phyloP scores from a whole-genome alignment of 2,329 filamentous ascomycete genomes.

The Tolypocladium nubicola region DNA sequence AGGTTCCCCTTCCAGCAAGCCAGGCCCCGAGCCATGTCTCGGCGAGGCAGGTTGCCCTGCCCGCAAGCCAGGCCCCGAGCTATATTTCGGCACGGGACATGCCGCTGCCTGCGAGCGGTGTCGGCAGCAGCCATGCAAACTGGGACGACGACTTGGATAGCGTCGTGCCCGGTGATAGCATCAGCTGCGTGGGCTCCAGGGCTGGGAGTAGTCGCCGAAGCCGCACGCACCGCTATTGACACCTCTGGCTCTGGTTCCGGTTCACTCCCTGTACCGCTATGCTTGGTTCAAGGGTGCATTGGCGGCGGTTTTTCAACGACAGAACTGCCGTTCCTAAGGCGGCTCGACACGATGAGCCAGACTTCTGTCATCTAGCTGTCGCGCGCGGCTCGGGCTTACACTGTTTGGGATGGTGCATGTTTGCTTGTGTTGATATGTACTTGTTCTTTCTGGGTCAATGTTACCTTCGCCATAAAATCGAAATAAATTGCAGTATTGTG shows the following conservation, averaged over 20 bases:
- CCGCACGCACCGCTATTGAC: slow-evolving; percentile 6
- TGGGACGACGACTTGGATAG: slow-evolving; percentile 41
- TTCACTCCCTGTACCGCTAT: neutral
- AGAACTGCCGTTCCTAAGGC: neutral
- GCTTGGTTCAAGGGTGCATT: neutral
- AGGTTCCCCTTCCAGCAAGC: neutral
- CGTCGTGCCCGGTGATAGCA: slow-evolving; percentile 50
- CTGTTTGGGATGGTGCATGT: neutral
- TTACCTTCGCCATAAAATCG: neutral
- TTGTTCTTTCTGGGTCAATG: neutral
- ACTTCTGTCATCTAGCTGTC: neutral
- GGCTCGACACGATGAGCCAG: neutral
- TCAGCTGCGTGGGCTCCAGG: slow-evolving; percentile 45
- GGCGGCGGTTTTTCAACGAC: neutral
- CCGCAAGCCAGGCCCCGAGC: slow-evolving; percentile 6
- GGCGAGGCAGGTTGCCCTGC: slow-evolving; percentile 23
- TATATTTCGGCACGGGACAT: slow-evolving; percentile 21
- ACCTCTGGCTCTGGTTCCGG: neutral
- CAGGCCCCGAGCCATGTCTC: slow-evolving; percentile 14
- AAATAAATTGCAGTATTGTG: neutral
- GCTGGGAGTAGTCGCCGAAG: slow-evolving; percentile 12
- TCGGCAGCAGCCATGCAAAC: slow-evolving; percentile 27
- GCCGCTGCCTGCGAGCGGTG: slow-evolving; percentile 29
- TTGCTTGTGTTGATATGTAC: neutral
- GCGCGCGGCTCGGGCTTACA: neutral